Evolutionary conservation across 257 asterid genomes (phyloP), one percentile per base, ranked within the genome.

Genomic region (Ilex asprella): DNA sequence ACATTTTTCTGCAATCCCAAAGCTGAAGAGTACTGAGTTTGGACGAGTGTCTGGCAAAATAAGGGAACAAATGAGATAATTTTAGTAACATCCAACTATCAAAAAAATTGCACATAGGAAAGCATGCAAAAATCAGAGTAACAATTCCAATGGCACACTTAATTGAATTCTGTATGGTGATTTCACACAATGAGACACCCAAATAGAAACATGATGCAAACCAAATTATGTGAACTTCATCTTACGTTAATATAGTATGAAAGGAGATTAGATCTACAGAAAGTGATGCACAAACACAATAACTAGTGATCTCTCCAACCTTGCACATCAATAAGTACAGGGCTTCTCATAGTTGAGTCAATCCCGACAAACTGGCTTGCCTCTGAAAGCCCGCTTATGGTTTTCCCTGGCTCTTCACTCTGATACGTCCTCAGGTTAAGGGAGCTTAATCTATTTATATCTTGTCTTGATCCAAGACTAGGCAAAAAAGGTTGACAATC

Each of bases 1-100:
- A 67, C 82, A 82, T 49, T 82, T 86, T 43, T 86, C 89, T 0
- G 82, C 86, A 65, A 87, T 75, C 67, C 89, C 91, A 55, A 69
- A 68, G 80, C 89, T 73, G 35, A 88, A 76, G 61, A 32, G 76
- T 61, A 63, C 67, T 1, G 82, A 70, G 52, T 70, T 78, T 49
- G 77, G 78, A 52, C 69, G 68, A 51, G 74, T 35, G 47, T 49
- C 54, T 49, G 54, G 10, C 11, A 49, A 49, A 12, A 49, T 49
- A 49, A 49, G n/a, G 16, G 54, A 49, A 49, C 14, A 2, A 3
- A 11, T 1, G n/a, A 10, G 52, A 46, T 46, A 4, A 11, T 11
- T 11, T 41, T 41, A 41, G 47, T 41, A 11, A 6, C 47, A 7
- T 46, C 13, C 11, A 46, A 46, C 13, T 46, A 46, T 46, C 15